Evolutionary conservation across 2,329 filamentous ascomycete species (phyloP).

Genomic region (Thielaviopsis euricoi): DNA sequence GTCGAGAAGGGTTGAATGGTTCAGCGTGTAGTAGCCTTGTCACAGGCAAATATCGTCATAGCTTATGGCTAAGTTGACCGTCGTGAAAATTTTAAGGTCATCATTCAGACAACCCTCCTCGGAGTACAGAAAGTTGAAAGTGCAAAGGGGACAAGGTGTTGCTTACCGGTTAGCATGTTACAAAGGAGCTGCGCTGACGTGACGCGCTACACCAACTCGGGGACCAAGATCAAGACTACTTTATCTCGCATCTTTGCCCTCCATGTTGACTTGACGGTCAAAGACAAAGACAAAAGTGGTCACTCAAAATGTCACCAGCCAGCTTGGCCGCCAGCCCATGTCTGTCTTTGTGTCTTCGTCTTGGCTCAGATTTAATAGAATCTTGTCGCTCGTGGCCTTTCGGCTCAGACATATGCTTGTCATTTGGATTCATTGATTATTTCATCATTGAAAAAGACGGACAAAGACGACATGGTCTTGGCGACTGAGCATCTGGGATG

Average conservation of each 20-base stretch:
- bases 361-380: constrained; percentile 10
- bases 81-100: constrained; percentile 31
- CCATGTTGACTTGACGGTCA: neutral
- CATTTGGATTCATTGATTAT: constrained; percentile 52
- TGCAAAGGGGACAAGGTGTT: neutral
- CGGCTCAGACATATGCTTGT: constrained; percentile 98
- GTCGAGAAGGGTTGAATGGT: neutral
- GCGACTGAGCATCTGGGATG: neutral
- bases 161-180: constrained; percentile 5
- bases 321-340: neutral
- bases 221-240: neutral
- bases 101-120: constrained; percentile 13
- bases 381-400: constrained; percentile 20
- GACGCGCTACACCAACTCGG: neutral
- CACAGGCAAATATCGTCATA: constrained; percentile 30
- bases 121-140: neutral
- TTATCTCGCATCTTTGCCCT: neutral
- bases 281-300: neutral
- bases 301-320: too few species aligned
- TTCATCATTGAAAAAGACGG: constrained; percentile 11
- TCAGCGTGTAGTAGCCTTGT: constrained; percentile 22
- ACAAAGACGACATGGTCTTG: neutral
- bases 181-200: too few species aligned
- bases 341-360: neutral
- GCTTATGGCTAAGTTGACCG: constrained; percentile 32